These are phyloP conservation scores for Aegilops tauschii DNA, from an alignment of 176 grass and related monocot species.

Conservation along the genomic window DNA sequence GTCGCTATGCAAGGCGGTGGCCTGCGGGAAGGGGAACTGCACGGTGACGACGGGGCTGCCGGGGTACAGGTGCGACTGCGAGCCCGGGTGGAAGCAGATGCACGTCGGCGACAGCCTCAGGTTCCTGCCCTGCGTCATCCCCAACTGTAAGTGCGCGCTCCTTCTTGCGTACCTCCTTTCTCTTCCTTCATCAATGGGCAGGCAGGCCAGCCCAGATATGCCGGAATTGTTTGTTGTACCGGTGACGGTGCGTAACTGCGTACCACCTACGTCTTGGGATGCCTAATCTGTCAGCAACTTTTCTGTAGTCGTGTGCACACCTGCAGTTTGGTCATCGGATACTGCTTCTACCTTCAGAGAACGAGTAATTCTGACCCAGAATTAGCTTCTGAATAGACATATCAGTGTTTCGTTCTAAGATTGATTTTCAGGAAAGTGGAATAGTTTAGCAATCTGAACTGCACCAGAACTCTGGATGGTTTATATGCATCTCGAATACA, in stretches of 20 bases:
- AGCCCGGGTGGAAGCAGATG: slow-evolving; percentile 75
- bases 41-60: slow-evolving; percentile 24
- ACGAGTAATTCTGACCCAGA: not conserved
- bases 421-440: not conserved
- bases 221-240: not conserved
- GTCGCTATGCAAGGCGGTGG: slow-evolving; percentile 52
- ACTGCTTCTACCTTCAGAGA: not conserved
- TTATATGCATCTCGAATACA: not conserved
- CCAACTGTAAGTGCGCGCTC: slow-evolving; percentile 64
- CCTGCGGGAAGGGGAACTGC: slow-evolving; percentile 85
- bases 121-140: slow-evolving; percentile 88
- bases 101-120: slow-evolving; percentile 54
- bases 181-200: slow-evolving; percentile 22
- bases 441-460: not conserved
- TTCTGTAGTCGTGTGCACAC: not conserved
- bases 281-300: not conserved
- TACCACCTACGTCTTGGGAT: not conserved
- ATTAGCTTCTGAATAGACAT: not conserved
- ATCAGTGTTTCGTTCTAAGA: not conserved
- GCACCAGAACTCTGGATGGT: not conserved
- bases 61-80: slow-evolving; percentile 76
- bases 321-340: not conserved
- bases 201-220: not conserved
- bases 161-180: not conserved
- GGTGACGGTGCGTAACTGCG: not conserved